Evolutionary conservation across 2,329 filamentous ascomycete genomes (phyloP), one percentile per base, ranked within the genome.

Genomic region (Arthrinium phaeospermum): DNA sequence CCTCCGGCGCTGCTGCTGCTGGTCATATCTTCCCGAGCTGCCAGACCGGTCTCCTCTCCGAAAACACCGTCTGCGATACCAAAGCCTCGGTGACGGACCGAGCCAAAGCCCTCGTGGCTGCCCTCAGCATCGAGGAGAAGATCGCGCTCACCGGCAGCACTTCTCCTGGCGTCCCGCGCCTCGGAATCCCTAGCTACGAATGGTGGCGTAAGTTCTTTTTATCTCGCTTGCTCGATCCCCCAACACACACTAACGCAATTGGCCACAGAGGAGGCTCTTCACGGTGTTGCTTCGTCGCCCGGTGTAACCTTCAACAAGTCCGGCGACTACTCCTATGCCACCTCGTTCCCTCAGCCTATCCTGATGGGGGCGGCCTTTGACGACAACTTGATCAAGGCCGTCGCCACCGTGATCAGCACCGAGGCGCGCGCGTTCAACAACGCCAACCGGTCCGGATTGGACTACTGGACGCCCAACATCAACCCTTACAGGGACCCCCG

Each of bases 141-240:
- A 76, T 75, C 67, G 44, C 71, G 13, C 68, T 78, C 10, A 64
- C 77, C 67, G 70, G 68, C 22, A 83, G 78, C 76, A 78, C 80
- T 47, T 79, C 78, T 1, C 81, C 86, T 0, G 89, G 89, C 0
- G 87, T 89, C 12, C 83, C 88, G 0, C 83, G 89, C 45, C 82
- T 92, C 1, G 89, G 89, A 5, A 80, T 92, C 0, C 88, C 88
- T 2, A 79, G 84, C 2, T 92, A 92, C 75, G 83, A 88, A 75
- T 90, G 89, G 83, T 91, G 89, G 88, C 76, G 77, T 78, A 75
- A 44, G 76, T 74, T 69, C 72, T 67, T 16, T 27, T 30, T 13
- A 10, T n/a, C 12, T 34, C 34, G 8, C 19, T 37, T 12, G 16
- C 53, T 68, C 6, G 61, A 37, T 37, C 34, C 22, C 8, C 34